Evolutionary conservation across 2,329 filamentous ascomycete genomes (phyloP), one percentile per base, ranked within the genome.

Genomic region (Colletotrichum musae): DNA sequence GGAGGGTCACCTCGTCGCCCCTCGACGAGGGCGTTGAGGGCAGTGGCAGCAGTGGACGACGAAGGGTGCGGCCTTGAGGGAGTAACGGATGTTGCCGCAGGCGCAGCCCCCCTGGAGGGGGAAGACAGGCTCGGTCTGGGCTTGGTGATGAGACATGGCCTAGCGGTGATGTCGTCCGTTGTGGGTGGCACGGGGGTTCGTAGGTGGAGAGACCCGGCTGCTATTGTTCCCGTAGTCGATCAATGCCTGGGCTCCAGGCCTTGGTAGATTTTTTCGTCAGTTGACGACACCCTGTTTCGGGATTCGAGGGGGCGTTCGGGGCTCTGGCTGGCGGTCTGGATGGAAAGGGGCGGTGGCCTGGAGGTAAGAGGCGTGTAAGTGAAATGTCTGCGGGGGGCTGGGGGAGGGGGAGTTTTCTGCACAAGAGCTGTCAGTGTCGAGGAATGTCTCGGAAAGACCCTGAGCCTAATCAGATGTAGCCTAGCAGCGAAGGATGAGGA

Each of bases 11-110:
- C 63, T 78, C 74, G 39, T 77, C 73, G 28, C 79, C 72, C 72
- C 72, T 85, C 83, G 73, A 84, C 80, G 66, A 82, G 66, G 66
- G 80, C 79, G 76, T 85, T 85, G 70, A 84, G 58, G 75, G 74
- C 84, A 86, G 75, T 84, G 81, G 75, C 84, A 86, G 78, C 80
- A 82, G 73, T 86, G 80, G 41, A 82, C 78, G 59, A 82, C 70
- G 50, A 86, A 74, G 21, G 83, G 77, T n/a, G 91, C 81, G 2
- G 91, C 80, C 73, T 89, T 88, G 39, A 89, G 84, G 13, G 90
- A 80, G 77, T 93, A 92, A 77, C 91, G 92, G 72, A 92, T 84
- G 74, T 92, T 89, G 15, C 90, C 90, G 77, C 91, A 93, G 60
- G 88, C 87, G 77, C 93, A 93, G 67, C 89, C 90, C 65, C 80